phyloP scores from a whole-genome alignment of 129 eudicot species.

The Deinandra increscens region DNA sequence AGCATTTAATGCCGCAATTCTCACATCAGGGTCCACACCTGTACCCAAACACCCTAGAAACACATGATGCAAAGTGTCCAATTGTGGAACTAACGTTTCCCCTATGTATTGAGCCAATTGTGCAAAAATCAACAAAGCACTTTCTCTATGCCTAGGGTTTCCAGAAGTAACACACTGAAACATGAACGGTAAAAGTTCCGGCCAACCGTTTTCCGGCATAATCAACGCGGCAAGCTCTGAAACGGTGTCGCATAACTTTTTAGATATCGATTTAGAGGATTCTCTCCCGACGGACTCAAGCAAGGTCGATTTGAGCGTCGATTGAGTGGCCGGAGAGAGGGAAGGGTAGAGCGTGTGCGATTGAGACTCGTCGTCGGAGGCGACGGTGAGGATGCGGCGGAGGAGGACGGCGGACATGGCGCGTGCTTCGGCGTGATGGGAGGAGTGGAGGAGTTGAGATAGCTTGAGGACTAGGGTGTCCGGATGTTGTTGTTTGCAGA shows the following conservation, averaged over 20 bases:
- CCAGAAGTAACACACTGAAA: slow-evolving; percentile 76
- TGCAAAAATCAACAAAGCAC: slow-evolving; percentile 72
- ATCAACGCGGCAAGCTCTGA: slow-evolving; percentile 78
- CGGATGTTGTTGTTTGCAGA: slow-evolving; percentile 72
- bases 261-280: slow-evolving; percentile 47
- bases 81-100: slow-evolving; percentile 50
- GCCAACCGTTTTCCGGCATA: slow-evolving; percentile 75
- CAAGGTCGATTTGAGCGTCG: slow-evolving; percentile 46
- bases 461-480: slow-evolving; percentile 66
- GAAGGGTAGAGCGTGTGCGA: slow-evolving; percentile 43
- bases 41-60: slow-evolving; percentile 50
- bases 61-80: slow-evolving; percentile 71
- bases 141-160: slow-evolving; percentile 48
- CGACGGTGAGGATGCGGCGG: slow-evolving; percentile 69
- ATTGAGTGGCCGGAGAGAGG: slow-evolving; percentile 47
- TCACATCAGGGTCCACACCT: slow-evolving; percentile 55
- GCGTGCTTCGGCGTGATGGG: slow-evolving; percentile 57
- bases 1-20: slow-evolving; percentile 79
- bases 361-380: slow-evolving; percentile 47
- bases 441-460: slow-evolving; percentile 55
- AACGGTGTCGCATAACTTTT: slow-evolving; percentile 79
- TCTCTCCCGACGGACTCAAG: slow-evolving; percentile 50
- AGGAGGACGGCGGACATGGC: slow-evolving; percentile 78
- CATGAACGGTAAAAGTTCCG: slow-evolving; percentile 84
- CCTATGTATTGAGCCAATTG: slow-evolving; percentile 86